These are phyloP conservation scores for Aspergillus pseudoviridinutans DNA, from an alignment of 2,329 filamentous ascomycete species.

Conservation along the genomic window DNA sequence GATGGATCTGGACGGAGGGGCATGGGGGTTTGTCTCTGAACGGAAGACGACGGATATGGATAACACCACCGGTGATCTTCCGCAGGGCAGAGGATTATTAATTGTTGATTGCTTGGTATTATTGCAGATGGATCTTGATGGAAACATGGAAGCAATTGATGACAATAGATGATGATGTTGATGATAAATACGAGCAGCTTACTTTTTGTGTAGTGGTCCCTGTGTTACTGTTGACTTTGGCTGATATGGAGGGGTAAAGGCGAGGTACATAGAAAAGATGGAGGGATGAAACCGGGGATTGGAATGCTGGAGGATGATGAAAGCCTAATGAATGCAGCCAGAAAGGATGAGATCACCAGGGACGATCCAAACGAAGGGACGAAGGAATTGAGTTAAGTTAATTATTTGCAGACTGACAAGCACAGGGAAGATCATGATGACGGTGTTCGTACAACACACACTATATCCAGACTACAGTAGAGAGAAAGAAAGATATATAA, in stretches of 20 bases:
- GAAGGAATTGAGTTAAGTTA: not conserved
- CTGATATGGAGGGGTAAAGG: conserved; percentile 7
- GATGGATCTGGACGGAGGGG: too few relatives aligned
- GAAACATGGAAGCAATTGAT: too few relatives aligned
- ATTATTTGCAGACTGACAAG: not conserved
- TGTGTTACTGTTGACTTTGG: not conserved
- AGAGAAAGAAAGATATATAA: too few relatives aligned
- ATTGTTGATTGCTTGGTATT: not conserved
- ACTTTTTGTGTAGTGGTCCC: not conserved
- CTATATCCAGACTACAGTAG: not conserved
- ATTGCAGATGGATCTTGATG: too few relatives aligned
- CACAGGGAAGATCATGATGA: not conserved
- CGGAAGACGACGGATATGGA: not conserved
- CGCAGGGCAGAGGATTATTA: not conserved
- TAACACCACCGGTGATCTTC: not conserved
- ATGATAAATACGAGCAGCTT: not conserved
- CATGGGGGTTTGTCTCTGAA: not conserved
- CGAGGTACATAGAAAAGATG: conserved; percentile 10
- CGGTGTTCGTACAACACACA: not conserved
- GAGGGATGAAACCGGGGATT: not conserved
- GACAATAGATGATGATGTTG: not conserved
- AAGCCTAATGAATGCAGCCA: not conserved
- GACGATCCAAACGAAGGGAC: too few relatives aligned
- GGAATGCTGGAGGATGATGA: conserved; percentile 3
- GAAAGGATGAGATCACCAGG: not conserved